phyloP scores from a whole-genome alignment of 164 flowering plant genomes.

The Paratinospora sagittata region DNA sequence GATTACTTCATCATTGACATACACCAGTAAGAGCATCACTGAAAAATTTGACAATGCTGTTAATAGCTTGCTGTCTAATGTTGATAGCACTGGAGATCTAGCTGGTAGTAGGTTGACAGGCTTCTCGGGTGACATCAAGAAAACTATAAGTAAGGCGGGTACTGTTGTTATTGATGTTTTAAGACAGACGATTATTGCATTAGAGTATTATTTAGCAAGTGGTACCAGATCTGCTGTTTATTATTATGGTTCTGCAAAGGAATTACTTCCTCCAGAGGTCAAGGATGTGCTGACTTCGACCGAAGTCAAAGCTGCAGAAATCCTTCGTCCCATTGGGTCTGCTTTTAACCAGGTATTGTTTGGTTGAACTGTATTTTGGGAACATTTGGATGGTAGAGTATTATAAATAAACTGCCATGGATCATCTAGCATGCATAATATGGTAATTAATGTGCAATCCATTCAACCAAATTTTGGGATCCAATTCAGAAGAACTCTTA shows the following conservation, averaged over 20 bases:
- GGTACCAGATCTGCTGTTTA: conserved; percentile 41
- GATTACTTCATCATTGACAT: conserved; percentile 36
- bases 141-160: conserved; percentile 40
- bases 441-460: not conserved
- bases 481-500: not conserved
- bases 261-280: conserved; percentile 61
- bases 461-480: not conserved
- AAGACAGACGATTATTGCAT: conserved; percentile 42
- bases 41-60: conserved; percentile 40
- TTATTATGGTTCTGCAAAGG: conserved; percentile 60
- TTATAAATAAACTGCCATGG: not conserved
- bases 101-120: conserved; percentile 39
- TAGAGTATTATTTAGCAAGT: conserved; percentile 48
- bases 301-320: conserved; percentile 40
- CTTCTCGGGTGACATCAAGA: conserved; percentile 45
- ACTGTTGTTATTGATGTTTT: conserved; percentile 42
- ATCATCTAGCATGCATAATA: not conserved
- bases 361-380: not conserved
- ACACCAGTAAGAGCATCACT: conserved; percentile 32
- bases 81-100: conserved; percentile 41
- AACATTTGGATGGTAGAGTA: not conserved
- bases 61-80: conserved; percentile 27
- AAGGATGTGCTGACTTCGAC: conserved; percentile 40
- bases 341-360: conserved; percentile 54
- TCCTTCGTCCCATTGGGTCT: conserved; percentile 47